These are phyloP conservation scores for Clavariopsis aquatica DNA, from an alignment of 495 filamentous ascomycete genomes.

Conservation along the genomic window DNA sequence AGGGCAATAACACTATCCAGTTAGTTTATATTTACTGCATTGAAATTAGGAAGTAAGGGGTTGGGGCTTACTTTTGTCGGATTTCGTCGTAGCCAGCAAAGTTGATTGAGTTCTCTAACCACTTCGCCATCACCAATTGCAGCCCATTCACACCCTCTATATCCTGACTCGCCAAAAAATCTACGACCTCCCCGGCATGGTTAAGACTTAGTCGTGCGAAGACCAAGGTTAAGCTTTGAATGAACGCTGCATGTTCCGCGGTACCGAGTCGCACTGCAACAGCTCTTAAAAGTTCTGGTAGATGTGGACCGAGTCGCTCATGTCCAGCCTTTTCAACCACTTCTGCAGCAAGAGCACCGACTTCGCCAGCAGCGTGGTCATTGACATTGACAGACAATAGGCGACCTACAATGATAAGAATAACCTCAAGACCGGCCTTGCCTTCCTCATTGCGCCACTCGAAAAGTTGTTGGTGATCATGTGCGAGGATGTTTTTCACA, in stretches of 20 bases:
- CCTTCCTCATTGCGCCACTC: constrained; percentile 73
- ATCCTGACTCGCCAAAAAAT: constrained; percentile 82
- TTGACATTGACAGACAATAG: constrained; percentile 77
- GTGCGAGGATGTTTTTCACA: constrained; percentile 80
- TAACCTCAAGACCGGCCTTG: constrained; percentile 83
- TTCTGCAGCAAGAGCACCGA: constrained; percentile 90
- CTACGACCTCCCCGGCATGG: constrained; percentile 83
- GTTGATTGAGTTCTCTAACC: constrained; percentile 93
- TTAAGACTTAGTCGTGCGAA: constrained; percentile 87
- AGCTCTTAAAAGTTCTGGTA: constrained; percentile 84
- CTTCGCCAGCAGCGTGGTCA: constrained; percentile 91
- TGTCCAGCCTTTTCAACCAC: constrained; percentile 91
- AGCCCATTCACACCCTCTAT: constrained; percentile 75
- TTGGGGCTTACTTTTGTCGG: constrained; percentile 76
- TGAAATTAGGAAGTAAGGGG: not conserved
- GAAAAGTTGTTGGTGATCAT: constrained; percentile 85
- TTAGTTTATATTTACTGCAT: constrained; percentile 43
- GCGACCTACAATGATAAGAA: constrained; percentile 90
- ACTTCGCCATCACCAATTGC: constrained; percentile 85
- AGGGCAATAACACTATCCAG: constrained; percentile 76
- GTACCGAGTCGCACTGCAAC: constrained; percentile 84
- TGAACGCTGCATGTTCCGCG: constrained; percentile 80
- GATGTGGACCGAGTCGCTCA: constrained; percentile 83
- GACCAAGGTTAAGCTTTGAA: constrained; percentile 88
- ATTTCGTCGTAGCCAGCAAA: constrained; percentile 98